phyloP scores from a whole-genome alignment of 176 grass and related monocot species.

The Tuctoria greenei region DNA sequence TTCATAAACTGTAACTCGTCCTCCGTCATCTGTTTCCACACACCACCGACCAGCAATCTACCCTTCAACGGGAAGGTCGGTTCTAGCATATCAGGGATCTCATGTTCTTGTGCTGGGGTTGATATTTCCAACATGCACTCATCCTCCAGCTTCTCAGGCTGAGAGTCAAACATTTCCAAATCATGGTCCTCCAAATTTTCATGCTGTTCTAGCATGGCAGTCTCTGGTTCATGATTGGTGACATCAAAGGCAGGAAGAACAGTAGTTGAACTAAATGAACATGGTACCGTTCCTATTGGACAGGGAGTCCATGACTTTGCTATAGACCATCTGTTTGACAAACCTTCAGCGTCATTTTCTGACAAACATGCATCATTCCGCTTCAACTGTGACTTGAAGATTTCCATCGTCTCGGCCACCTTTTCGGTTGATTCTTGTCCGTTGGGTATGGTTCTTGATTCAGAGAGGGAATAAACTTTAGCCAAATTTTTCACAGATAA shows the following conservation, averaged over 20 bases:
- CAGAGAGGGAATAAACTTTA: conserved; percentile 30
- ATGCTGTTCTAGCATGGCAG: conserved; percentile 18
- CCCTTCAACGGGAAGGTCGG: conserved; percentile 38
- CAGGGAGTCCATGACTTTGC: conserved; percentile 71
- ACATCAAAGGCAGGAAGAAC: conserved; percentile 62
- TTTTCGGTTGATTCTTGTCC: conserved; percentile 47
- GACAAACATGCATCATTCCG: not conserved
- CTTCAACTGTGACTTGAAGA: conserved; percentile 47
- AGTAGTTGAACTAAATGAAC: conserved; percentile 82
- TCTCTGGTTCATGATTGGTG: not conserved
- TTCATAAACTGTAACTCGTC: conserved; percentile 54
- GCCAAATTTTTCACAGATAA: conserved; percentile 27
- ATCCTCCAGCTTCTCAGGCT: conserved; percentile 18
- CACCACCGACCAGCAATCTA: conserved; percentile 50
- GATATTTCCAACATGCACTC: conserved; percentile 35
- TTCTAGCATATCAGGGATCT: conserved; percentile 33
- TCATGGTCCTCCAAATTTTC: conserved; percentile 17
- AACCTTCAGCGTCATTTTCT: conserved; percentile 11
- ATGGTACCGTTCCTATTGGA: conserved; percentile 76
- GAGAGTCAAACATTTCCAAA: conserved; percentile 10
- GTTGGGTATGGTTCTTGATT: conserved; percentile 26
- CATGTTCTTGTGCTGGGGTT: conserved; percentile 29
- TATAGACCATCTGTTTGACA: conserved; percentile 51
- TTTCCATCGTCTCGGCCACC: conserved; percentile 45
- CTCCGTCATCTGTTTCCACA: conserved; percentile 57